Base-by-base conservation (phyloP, 2,329 filamentous ascomycete genomes). In the Aspergillus viridinutans region DNA sequence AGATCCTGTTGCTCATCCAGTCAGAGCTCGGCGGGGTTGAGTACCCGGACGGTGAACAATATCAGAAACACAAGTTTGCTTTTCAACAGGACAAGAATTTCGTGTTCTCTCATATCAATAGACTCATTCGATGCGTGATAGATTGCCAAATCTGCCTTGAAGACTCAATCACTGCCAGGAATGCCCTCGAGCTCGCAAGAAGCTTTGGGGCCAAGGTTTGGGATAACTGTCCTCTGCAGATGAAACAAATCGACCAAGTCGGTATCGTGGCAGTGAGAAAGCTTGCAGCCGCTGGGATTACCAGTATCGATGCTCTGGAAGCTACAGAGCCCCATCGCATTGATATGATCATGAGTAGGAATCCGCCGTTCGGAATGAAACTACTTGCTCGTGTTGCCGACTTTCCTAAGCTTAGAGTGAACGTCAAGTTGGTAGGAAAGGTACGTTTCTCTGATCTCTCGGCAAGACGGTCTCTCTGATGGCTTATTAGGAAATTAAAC, bases 161-260 rank as follows among this genome's bases (percentile, higher is more conserved):
- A 71, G 91, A 97, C 69, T 87, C 90, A 0, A 72, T 85, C 4
- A 83, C 88, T 1, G 81, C 85, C 1, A 83, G 83, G 28, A 85
- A 86, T 59, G 88, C 88, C 5, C 80, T 97, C 1, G 89, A 93
- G 67, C 81, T 97, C 5, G 83, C 88, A 50, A 83, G 93, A 56
- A 91, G 90, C 61, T 76, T 97, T 52, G 83, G 85, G 23, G 89
- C 92, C 1, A 84, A 83, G 58, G 81, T 81, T 1, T 96, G 92
- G 94, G 94, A 99, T 67, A 86, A 89, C 35, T 89, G 86, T 2
- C 84, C 90, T 0, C 80, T 88, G 23, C 90, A 97, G 63, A 82
- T 99, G 67, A 88, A 89, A 58, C 93, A 97, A 70, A 81, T 99
- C 1, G 85, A 90, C 0, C 83, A 86, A 2, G 83, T 97, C 59